phyloP scores from a whole-genome alignment of 805 yeast species.

The Saccharomycopsis guyanensis region DNA sequence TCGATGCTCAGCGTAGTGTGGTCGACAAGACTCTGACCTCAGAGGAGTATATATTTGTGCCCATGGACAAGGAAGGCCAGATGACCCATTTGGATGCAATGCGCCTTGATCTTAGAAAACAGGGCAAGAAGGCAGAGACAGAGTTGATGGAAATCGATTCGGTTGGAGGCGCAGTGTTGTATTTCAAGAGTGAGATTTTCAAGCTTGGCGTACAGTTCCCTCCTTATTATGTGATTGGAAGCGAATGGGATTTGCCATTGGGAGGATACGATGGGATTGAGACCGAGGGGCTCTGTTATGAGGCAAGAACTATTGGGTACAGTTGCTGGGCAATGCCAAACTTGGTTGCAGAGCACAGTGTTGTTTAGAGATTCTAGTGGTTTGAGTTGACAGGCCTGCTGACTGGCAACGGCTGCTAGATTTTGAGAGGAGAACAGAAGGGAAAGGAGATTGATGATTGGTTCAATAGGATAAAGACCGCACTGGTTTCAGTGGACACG shows the following conservation, averaged over 20 bases:
- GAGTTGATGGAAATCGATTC: conserved; percentile 28
- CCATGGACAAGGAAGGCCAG: conserved; percentile 23
- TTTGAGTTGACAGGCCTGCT: too few species aligned
- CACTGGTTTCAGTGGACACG: too few species aligned
- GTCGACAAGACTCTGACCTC: conserved; percentile 24
- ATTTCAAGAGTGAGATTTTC: conserved; percentile 33
- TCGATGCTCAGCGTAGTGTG: conserved; percentile 23
- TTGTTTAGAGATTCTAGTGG: not conserved
- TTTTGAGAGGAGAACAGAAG: too few species aligned
- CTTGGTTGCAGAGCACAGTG: conserved; percentile 33
- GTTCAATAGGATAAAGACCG: too few species aligned
- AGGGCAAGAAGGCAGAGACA: conserved; percentile 12
- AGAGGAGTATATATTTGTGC: conserved; percentile 24
- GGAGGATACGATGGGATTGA: conserved; percentile 51
- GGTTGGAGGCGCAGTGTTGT: conserved; percentile 47
- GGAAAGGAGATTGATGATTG: too few species aligned
- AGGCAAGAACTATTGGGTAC: conserved; percentile 38
- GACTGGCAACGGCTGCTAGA: too few species aligned
- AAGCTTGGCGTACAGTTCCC: conserved; percentile 42
- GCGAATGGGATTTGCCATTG: conserved; percentile 32
- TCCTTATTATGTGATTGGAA: conserved; percentile 37
- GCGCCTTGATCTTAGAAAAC: conserved; percentile 16
- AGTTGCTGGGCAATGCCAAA: conserved; percentile 45
- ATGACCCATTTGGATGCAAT: conserved; percentile 25
- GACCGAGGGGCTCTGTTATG: conserved; percentile 45